Conservation (phyloP, 2,329 filamentous ascomycete species). For the Diaporthe ilicicola region DNA sequence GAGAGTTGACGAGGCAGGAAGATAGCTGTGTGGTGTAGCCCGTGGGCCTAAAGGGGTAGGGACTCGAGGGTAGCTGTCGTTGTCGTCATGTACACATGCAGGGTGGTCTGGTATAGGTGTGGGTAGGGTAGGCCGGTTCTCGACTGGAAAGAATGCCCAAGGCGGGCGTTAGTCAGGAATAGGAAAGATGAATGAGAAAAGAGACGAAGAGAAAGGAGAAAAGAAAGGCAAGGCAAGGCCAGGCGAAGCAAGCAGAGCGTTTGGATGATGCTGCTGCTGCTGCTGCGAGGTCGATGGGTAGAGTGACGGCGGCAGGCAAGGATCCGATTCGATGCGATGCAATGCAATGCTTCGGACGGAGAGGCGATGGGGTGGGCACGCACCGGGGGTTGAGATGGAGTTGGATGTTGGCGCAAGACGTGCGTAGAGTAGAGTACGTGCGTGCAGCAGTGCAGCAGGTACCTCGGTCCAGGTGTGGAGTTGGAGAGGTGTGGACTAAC, state of each 20-base stretch:
- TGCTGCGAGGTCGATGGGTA: slow-evolving; percentile 26
- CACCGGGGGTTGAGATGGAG: slow-evolving; percentile 27
- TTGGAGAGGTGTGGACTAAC: slow-evolving; percentile 16
- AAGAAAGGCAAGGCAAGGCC: neutral
- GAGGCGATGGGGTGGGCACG: slow-evolving; percentile 29
- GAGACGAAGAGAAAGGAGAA: neutral
- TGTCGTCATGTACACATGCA: slow-evolving; percentile 43
- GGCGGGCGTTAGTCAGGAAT: slow-evolving; percentile 35
- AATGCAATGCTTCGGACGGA: slow-evolving; percentile 25
- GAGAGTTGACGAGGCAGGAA: slow-evolving; percentile 40
- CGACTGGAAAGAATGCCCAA: slow-evolving; percentile 35
- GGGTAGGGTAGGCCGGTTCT: slow-evolving; percentile 14
- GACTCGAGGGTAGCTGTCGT: slow-evolving; percentile 39
- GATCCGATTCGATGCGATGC: slow-evolving; percentile 31
- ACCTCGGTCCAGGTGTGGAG: slow-evolving; percentile 22
- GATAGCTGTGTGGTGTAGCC: slow-evolving; percentile 38
- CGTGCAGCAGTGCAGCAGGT: slow-evolving; percentile 26
- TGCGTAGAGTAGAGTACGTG: slow-evolving; percentile 12
- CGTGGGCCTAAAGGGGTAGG: slow-evolving; percentile 41
- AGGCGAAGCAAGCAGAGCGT: slow-evolving; percentile 19
- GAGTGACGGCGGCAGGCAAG: slow-evolving; percentile 31
- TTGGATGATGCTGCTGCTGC: slow-evolving; percentile 24
- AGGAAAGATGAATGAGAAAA: neutral
- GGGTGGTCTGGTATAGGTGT: slow-evolving; percentile 35
- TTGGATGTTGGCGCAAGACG: slow-evolving; percentile 17